Evolutionary conservation across 495 filamentous ascomycete species (phyloP).

Genomic region (Aspergillus sparsus): DNA sequence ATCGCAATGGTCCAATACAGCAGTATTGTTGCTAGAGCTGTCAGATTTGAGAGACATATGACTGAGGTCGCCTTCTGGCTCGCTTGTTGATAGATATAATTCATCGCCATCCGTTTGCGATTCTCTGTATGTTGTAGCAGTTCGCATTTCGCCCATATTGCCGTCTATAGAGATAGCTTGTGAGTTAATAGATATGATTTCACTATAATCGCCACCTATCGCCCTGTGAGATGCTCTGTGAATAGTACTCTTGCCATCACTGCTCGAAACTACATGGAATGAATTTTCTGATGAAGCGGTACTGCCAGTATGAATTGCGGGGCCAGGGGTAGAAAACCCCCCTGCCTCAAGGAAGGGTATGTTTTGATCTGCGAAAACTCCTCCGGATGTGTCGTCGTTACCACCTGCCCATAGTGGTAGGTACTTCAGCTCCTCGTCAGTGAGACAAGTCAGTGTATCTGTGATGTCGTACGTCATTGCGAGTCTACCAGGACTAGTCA

Average conservation of each 20-base stretch:
- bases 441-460: constrained; percentile 50
- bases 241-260: constrained; percentile 37
- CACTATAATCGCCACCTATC: constrained; percentile 30
- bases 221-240: constrained; percentile 38
- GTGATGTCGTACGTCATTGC: constrained; percentile 27
- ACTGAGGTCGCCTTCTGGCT: constrained; percentile 11
- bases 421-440: constrained; percentile 51
- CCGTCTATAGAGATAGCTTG: not conserved
- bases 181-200: constrained; percentile 33
- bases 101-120: not conserved
- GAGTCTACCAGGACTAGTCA: constrained; percentile 22
- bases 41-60: constrained; percentile 13
- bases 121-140: constrained; percentile 11
- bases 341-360: constrained; percentile 42
- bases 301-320: constrained; percentile 44
- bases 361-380: constrained; percentile 46
- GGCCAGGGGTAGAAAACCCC: constrained; percentile 47
- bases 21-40: constrained; percentile 16
- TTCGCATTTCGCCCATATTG: constrained; percentile 9
- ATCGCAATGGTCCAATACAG: constrained; percentile 11
- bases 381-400: constrained; percentile 55
- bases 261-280: constrained; percentile 27
- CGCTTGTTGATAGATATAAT: constrained; percentile 15
- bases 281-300: constrained; percentile 26
- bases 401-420: constrained; percentile 60